A percentile compares a stretch with the other conserved stretches of the same genome.
These are phyloP conservation scores for Pseudocercospora vitis DNA, from an alignment of 2,329 filamentous ascomycete genomes.

Conservation along the genomic window DNA sequence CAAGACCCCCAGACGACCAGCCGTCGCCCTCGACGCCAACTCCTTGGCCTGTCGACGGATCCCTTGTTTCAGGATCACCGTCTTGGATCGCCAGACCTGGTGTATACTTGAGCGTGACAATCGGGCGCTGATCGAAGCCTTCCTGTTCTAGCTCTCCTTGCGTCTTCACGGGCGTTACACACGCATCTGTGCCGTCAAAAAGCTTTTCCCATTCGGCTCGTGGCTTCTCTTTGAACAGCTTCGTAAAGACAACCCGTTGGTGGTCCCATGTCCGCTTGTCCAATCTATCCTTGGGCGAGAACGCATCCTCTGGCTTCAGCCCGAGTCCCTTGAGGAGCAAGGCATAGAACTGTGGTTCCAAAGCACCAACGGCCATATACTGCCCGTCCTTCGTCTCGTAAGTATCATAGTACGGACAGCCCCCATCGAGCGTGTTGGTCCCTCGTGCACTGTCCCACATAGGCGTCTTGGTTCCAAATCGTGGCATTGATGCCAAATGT, in stretches of 20 bases:
- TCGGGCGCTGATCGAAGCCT: constrained; percentile 68
- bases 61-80: constrained; percentile 44
- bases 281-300: constrained; percentile 51
- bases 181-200: constrained; percentile 90
- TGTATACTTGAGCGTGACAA: constrained; percentile 67
- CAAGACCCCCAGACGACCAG: constrained; percentile 62
- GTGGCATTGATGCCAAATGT: constrained; percentile 75
- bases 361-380: constrained; percentile 81
- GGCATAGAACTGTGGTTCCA: constrained; percentile 84
- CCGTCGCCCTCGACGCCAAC: constrained; percentile 64
- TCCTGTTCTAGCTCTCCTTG: constrained; percentile 68
- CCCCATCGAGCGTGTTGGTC: constrained; percentile 77
- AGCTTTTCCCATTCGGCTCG: constrained; percentile 78
- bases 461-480: constrained; percentile 64
- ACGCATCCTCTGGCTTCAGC: constrained; percentile 47
- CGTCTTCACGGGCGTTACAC: constrained; percentile 81
- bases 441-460: constrained; percentile 67
- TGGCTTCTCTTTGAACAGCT: constrained; percentile 67
- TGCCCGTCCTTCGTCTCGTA: constrained; percentile 79
- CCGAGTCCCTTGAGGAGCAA: constrained; percentile 66
- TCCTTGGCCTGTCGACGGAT: constrained; percentile 59
- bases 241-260: constrained; percentile 61
- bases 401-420: constrained; percentile 83
- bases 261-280: constrained; percentile 68
- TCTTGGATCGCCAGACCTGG: constrained; percentile 65